Evolutionary conservation across 2,329 filamentous ascomycete species (phyloP), one percentile per base, ranked within the genome.

Genomic region (Cladosporium sp.): DNA sequence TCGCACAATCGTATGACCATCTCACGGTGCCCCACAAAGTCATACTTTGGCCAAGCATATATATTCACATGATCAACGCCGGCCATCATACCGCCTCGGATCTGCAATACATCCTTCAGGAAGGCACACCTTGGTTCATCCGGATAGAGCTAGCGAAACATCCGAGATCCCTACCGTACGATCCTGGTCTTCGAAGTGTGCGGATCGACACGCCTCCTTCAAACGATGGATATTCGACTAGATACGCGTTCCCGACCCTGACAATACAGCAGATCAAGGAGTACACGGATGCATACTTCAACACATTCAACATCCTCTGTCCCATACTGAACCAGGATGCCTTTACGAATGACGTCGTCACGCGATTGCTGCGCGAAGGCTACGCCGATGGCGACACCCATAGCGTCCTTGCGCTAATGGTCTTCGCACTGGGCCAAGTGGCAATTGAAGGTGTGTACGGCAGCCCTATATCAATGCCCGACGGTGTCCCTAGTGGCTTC

Each of bases 351-450:
- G 74, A 77, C 38, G 78, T 75, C 2, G 66, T 86, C 8, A 70
- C 73, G 1, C 69, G 74, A 5, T 75, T 85, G 3, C 66, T 80
- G 39, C 74, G 72, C 12, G 74, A 77, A 49, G 79, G 80, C 0
- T 82, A 84, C 62, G 75, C 78, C 62, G 76, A 82, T 43, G 69
- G 69, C n/a, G 78, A 79, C 54, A 71, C 74, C 25, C 69, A 74
- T 15, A 82, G 80, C 15, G 80, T 84, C 4, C 75, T 86, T 45
- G 80, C 80, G 1, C 76, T 84, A 9, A 73, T 87, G 4, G 78
- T 87, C 9, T 77, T 86, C 62, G 82, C 84, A 1, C 73, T 87
- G 6, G 84, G 84, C 11, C 80, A 85, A 60, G 74, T 84, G 19
- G 82, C 83, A 1, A 70, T 82, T n/a, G 79, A 81, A 42, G 80